Base-by-base conservation (phyloP, 768 basidiomycete species). In the Termitomyces sp. region DNA sequence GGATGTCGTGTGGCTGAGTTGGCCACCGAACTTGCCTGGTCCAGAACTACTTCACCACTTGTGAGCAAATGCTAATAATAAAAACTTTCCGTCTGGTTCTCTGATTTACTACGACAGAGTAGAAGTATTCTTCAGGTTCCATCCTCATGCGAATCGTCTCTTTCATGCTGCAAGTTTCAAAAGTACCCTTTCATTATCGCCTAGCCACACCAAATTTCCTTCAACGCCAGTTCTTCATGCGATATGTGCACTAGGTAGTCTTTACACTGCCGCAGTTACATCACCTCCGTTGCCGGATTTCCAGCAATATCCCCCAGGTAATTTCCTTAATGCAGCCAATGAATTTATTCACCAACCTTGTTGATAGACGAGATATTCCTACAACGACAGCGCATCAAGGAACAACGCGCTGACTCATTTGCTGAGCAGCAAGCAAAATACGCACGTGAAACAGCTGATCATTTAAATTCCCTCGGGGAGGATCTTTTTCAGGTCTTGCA, bases 211-310 rank as follows among this genome's bases (percentile, higher is more conserved):
- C 4, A 84, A 86, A 60, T 96, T 93, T 67, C 94, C 94, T 8
- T 79, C 82, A 37, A 70, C 81, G 6, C 81, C 87, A 9, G 73
- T 94, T 45, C 80, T 96, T 0, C 93, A 96, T 69, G 91, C 91
- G n/a, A 90, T 96, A 54, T 93, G 92, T 72, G 92, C 91, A 2
- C 79, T 88, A 40, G 87, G 89, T 15, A 87, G 90, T 60, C 74
- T 88, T 25, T 92, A 92, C 65, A 92, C 89, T 1, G 85, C 86
- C 15, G 86, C 84, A 3, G 83, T 88, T 3, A 76, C 81, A 11
- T 84, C 82, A 4, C 81, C 84, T 25, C 83, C 86, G 2, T 72
- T 79, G 37, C 81, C 81, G 25, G 75, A 82, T 61, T 81, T 82
- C 57, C 73, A 75, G 38, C 76, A 84, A 66, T 76, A 79, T 37